A percentile compares a stretch with the other conserved stretches of the same genome.
phyloP scores from a whole-genome alignment of 2,329 filamentous ascomycete genomes.

The Ambrosiella beaveri region DNA sequence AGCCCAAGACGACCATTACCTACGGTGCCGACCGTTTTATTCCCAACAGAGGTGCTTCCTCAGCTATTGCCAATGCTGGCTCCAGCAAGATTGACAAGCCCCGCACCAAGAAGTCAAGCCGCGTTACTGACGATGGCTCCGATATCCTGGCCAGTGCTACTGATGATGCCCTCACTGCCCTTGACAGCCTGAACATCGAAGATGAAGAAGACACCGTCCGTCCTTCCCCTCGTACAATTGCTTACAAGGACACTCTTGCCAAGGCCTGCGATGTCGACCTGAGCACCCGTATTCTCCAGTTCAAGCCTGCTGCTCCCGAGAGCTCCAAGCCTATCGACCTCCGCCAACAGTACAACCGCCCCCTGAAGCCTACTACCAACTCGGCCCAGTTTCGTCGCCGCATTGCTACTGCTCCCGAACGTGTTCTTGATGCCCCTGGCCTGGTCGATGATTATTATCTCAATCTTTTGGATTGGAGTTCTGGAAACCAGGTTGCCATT shows the following conservation, averaged over 20 bases:
- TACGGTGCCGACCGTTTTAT: conserved; percentile 88
- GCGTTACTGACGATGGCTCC: conserved; percentile 42
- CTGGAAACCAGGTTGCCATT: conserved; percentile 93
- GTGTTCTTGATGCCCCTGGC: conserved; percentile 87
- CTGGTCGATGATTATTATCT: conserved; percentile 98
- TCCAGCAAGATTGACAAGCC: conserved; percentile 69
- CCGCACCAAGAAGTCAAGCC: conserved; percentile 51
- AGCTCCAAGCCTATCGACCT: conserved; percentile 97
- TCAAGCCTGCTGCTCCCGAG: conserved; percentile 96
- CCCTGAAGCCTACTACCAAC: conserved; percentile 59
- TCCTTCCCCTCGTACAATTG: conserved; percentile 70
- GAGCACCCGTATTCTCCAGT: conserved; percentile 89
- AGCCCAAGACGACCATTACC: conserved; percentile 68
- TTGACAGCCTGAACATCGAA: conserved; percentile 60
- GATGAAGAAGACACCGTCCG: conserved; percentile 57
- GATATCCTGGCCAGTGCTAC: conserved; percentile 60
- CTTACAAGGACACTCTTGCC: conserved; percentile 82
- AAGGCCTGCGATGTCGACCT: conserved; percentile 82
- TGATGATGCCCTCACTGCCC: conserved; percentile 61
- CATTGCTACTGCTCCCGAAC: conserved; percentile 85
- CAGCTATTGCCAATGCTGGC: conserved; percentile 65
- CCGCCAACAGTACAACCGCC: conserved; percentile 93
- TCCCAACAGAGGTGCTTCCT: conserved; percentile 79
- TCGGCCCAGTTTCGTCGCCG: conserved; percentile 80
- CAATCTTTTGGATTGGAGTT: conserved; percentile 96